Evolutionary conservation across 306 rosid genomes (phyloP), one percentile per base, ranked within the genome.

Genomic region (Prunus kanzakura): DNA sequence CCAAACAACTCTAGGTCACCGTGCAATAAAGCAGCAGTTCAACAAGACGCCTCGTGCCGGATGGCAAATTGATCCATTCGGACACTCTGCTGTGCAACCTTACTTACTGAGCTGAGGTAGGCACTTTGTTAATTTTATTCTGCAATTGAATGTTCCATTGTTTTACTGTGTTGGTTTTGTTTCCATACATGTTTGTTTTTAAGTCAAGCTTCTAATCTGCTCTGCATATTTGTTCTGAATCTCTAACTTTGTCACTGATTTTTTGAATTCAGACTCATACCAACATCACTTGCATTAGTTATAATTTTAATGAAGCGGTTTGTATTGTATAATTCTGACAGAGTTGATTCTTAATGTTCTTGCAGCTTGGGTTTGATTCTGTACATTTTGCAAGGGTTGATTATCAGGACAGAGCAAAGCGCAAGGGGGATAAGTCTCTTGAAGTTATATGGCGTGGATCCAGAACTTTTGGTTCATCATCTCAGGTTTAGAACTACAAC

Each of bases 381-480:
- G 87, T 94, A 10, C 98, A 94, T 84, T 94, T 94, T 49, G 98
- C 98, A 18, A 87, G 98, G 75, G 84, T 94, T 83, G 98, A 94
- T 83, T 91, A 86, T 78, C 95, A 89, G 76, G 98, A 94, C 73
- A 85, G 96, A 84, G 93, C 87, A 32, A 80, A 85, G 73, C 89
- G 98, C 51, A 91, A 79, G 81, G 80, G 1, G 51, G 90, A 90
- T 4, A 94, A 94, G 65, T 79, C 97, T 49, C 96, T 94, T 54
- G 98, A 94, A 87, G 97, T 94, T 72, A 84, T 94, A 62, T 94
- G 98, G 98, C 96, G 93, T 46, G 98, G 85, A 14, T 94, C 97
- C 74, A 87, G 83, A 65, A 88, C 93, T 51, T 90, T 91, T 83
- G 96, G 97, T 71, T 88, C 96, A 60, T 90, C 96, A 63, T 77